Evolutionary conservation across 2,329 filamentous ascomycete genomes (phyloP), one percentile per base, ranked within the genome.

Genomic region (Rhexocercosporidium sp.): DNA sequence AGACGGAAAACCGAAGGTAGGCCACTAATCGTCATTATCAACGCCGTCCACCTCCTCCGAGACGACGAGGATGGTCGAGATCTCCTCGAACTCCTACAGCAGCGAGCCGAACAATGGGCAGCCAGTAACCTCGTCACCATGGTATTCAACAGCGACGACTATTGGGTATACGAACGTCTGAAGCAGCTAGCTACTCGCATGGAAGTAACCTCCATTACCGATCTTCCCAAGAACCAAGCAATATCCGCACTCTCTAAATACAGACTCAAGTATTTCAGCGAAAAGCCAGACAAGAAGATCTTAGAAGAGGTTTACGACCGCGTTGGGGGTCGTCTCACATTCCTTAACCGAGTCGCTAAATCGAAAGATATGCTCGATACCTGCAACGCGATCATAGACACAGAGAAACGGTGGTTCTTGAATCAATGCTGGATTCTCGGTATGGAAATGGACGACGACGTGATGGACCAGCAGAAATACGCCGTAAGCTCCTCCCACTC

Each of bases 391-490:
- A 93, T 94, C 71, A 90, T 87, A 74, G 82, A 87, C 41, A 86
- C 84, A 46, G 92, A 94, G 76, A 92, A 92, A 77, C 90, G 88
- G 0, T 94, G 92, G 92, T 90, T 94, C 73, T 79, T 94, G 22
- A 94, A 93, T 79, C 89, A 91, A 76, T 93, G 91, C 77, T 91
- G 91, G 82, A 92, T 94, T 63, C 83, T 94, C 1, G 92, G 92
- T 20, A 83, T 81, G 68, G 89, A 90, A 70, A 94, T 91, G 90
- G 96, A 98, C 73, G 96, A 98, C 79, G 96, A 99, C 77, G 96
- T 97, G 73, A 98, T 98, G 90, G 93, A 97, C 76, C 92, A 97
- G 79, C 94, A 98, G 77, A 97, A 98, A 79, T 97, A 93, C 84
- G 93, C 94, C 54, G 91, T 93, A 83, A 81, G 90, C 86, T 37